Evolutionary conservation across 164 flowering plant species (phyloP), one percentile per base, ranked within the genome.

Genomic region (Buxus sempervirens): DNA sequence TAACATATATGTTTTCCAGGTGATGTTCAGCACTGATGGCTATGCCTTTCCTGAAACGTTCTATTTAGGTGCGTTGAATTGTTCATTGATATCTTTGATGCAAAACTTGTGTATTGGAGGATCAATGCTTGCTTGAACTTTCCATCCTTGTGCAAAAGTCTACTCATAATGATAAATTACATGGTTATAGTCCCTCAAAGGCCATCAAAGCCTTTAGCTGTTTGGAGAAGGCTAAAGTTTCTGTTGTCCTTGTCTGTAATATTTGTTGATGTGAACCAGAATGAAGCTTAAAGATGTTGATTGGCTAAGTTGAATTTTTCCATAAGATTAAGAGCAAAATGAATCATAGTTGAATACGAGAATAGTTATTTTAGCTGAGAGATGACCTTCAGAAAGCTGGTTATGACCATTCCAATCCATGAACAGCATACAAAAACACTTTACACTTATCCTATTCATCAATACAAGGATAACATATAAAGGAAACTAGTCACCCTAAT

Each of bases 21-120:
- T 95, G 72, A 90, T 95, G 97, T 95, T 95, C 89, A 95, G 99
- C 82, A 90, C 93, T 28, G 99, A 95, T 83, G 99, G 89, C 41
- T 82, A 75, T 73, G 96, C 94, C 27, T 87, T 80, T 80, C 94
- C 99, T 72, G 99, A 95, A 83, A 84, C 90, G 24, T 88, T 82
- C 78, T 95, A 84, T 80, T 74, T 95, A 84, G 99, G 99, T 95
- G 67, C 59, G 84, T 70, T 23, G 5, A 55, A 20, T n/a, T n/a
- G n/a, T n/a, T n/a, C n/a, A n/a, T n/a, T n/a, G n/a, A n/a, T n/a
- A n/a, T n/a, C n/a, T n/a, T n/a, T n/a, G n/a, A n/a, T n/a, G n/a
- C n/a, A n/a, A n/a, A n/a, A n/a, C n/a, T 41, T 5, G 13, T 45
- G 51, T 45, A 45, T 45, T 45, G 5, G 51, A 45, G 51, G 1